Conservation (phyloP, 2,329 filamentous ascomycete species). For the Cladobotryum protrusum region DNA sequence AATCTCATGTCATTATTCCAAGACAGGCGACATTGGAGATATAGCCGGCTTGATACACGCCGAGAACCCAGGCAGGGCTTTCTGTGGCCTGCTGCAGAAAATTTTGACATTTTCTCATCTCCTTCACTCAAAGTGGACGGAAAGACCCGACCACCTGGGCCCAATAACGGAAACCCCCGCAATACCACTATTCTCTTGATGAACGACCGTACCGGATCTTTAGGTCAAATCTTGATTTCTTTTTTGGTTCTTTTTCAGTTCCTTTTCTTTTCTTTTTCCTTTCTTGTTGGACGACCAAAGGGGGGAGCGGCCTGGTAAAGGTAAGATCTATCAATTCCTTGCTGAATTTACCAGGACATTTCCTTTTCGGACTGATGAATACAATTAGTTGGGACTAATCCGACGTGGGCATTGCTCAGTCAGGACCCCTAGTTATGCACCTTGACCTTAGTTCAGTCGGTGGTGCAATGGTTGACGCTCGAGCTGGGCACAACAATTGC, state of each 20-base stretch:
- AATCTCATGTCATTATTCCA: not conserved
- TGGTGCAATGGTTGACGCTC: conserved; percentile 1
- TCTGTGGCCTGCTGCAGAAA: too few relatives aligned
- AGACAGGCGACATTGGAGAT: too few relatives aligned
- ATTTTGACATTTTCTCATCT: not conserved
- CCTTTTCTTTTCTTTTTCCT: not conserved
- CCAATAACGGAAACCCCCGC: not conserved
- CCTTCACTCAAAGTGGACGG: conserved; percentile 1
- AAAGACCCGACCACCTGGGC: conserved; percentile 7
- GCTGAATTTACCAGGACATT: too few relatives aligned
- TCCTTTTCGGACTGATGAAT: not conserved
- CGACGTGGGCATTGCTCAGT: not conserved
- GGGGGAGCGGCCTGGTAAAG: too few relatives aligned
- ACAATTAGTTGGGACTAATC: not conserved
- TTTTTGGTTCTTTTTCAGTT: too few relatives aligned
- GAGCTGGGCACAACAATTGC: not conserved
- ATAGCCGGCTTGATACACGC: too few relatives aligned
- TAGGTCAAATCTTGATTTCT: too few relatives aligned
- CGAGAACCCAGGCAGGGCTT: not conserved
- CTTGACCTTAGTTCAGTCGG: conserved; percentile 3
- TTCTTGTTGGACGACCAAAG: too few relatives aligned
- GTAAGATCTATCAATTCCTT: not conserved
- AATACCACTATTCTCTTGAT: not conserved
- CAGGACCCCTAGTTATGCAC: conserved; percentile 4
- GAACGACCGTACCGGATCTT: too few relatives aligned